Percentiles rank a stretch among this genome's conserved stretches.
These are phyloP conservation scores for Wickerhamiella infanticola DNA, from an alignment of 1,139 yeast species.

Conservation along the genomic window DNA sequence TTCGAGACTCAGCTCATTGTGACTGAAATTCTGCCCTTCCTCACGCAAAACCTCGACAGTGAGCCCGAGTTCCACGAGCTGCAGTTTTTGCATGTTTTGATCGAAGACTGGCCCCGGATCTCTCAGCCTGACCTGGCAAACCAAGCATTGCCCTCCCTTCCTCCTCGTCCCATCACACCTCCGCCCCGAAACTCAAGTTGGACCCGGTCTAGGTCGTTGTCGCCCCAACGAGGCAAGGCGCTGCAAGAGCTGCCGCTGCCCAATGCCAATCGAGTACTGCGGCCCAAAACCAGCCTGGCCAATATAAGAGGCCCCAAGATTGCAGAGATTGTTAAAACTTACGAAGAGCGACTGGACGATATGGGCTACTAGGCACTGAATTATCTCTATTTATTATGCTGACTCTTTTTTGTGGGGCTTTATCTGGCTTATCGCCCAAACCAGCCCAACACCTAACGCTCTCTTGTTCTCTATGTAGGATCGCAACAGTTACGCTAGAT, in stretches of 20 bases:
- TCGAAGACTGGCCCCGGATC: not conserved
- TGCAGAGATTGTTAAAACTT: conserved; percentile 9
- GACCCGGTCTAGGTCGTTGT: not conserved
- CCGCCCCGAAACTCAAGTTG: not conserved
- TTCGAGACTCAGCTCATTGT: not conserved
- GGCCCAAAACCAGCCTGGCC: not conserved
- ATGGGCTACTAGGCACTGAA: not conserved
- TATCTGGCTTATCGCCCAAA: too few species aligned
- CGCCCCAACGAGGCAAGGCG: not conserved
- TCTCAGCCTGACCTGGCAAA: not conserved
- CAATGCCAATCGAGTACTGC: not conserved
- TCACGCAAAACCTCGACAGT: not conserved
- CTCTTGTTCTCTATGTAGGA: too few species aligned
- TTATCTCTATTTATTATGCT: too few species aligned
- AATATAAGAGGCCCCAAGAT: conserved; percentile 2
- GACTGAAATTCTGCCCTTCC: not conserved
- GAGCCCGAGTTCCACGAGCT: not conserved
- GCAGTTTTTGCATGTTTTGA: not conserved
- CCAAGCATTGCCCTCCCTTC: not conserved
- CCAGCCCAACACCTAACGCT: too few species aligned
- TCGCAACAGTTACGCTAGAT: too few species aligned
- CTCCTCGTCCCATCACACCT: not conserved
- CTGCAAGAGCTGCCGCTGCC: not conserved
- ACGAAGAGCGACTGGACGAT: conserved; percentile 7
- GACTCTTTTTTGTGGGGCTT: too few species aligned